Percentiles rank a stretch among this genome's conserved stretches.
phyloP scores from a whole-genome alignment of 208 protist genomes.

The Phytomonas sp. region DNA sequence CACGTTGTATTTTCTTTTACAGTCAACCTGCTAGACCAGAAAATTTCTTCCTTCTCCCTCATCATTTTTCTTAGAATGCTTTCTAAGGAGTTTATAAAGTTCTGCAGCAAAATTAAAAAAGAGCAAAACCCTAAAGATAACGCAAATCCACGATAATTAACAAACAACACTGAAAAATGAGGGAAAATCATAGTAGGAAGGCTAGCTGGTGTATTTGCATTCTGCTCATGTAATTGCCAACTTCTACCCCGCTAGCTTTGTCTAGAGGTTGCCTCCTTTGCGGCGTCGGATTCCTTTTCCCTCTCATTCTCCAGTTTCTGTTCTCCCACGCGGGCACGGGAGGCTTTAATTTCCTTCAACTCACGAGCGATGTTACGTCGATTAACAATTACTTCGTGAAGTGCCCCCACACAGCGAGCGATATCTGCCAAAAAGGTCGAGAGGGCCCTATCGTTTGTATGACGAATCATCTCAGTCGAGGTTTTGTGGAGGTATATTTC shows the following conservation, averaged over 20 bases:
- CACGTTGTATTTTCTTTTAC: neutral
- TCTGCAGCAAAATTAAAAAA: neutral
- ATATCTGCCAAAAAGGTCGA: slow-evolving; percentile 79
- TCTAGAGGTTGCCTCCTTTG: slow-evolving; percentile 16
- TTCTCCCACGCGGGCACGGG: slow-evolving; percentile 46
- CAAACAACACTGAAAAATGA: slow-evolving; percentile 13
- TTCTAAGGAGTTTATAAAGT: neutral
- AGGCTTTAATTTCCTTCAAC: slow-evolving; percentile 49
- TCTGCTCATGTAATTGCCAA: neutral
- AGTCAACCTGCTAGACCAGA: neutral
- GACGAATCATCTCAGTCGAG: slow-evolving; percentile 80
- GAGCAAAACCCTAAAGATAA: slow-evolving; percentile 9
- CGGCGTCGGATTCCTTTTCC: slow-evolving; percentile 44
- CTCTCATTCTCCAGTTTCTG: slow-evolving; percentile 56
- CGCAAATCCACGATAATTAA: slow-evolving; percentile 10
- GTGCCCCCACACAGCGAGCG: slow-evolving; percentile 65
- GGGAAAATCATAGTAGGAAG: slow-evolving; percentile 13
- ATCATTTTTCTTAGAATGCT: neutral
- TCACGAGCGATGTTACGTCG: slow-evolving; percentile 69
- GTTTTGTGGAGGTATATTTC: slow-evolving; percentile 76
- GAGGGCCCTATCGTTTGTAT: slow-evolving; percentile 80
- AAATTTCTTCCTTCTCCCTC: neutral
- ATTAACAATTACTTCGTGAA: slow-evolving; percentile 84
- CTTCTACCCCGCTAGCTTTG: neutral
- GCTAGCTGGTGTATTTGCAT: slow-evolving; percentile 5